phyloP scores from a whole-genome alignment of 306 rosid species.

The Albizia julibrissin region DNA sequence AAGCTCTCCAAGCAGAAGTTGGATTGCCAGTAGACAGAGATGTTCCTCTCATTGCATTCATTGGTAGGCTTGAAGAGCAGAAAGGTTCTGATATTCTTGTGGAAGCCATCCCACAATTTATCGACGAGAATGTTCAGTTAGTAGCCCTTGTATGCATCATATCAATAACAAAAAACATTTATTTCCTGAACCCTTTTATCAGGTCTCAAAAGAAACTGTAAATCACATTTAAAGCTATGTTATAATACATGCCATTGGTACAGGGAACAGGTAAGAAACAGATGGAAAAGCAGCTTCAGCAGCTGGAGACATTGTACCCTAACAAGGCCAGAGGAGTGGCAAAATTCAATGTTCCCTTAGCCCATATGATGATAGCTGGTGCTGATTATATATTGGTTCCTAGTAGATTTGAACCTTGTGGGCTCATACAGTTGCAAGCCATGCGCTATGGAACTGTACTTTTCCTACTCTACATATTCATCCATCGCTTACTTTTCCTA shows the following conservation, averaged over 20 bases:
- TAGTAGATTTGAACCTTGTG: constrained; percentile 88
- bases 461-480: constrained; percentile 1
- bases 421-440: constrained; percentile 84
- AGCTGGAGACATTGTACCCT: constrained; percentile 61
- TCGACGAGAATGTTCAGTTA: constrained; percentile 64
- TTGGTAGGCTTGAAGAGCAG: constrained; percentile 98
- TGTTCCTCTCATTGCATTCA: constrained; percentile 78
- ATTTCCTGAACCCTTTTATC: neutral
- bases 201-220: neutral
- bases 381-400: constrained; percentile 76
- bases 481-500: constrained; percentile 14
- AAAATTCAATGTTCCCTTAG: constrained; percentile 75
- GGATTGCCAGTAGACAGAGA: constrained; percentile 81
- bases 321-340: constrained; percentile 77
- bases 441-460: constrained; percentile 84
- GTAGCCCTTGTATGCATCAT: constrained; percentile 73
- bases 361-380: constrained; percentile 81
- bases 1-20: constrained; percentile 92
- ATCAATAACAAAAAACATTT: neutral
- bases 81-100: constrained; percentile 94
- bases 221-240: constrained; percentile 28
- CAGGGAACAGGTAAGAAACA: constrained; percentile 82
- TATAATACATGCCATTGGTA: constrained; percentile 4
- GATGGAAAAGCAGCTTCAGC: constrained; percentile 77
- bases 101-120: constrained; percentile 72